These are phyloP conservation scores for Allantophomopsis lycopodina DNA, from an alignment of 2,329 filamentous ascomycete genomes.

Conservation along the genomic window DNA sequence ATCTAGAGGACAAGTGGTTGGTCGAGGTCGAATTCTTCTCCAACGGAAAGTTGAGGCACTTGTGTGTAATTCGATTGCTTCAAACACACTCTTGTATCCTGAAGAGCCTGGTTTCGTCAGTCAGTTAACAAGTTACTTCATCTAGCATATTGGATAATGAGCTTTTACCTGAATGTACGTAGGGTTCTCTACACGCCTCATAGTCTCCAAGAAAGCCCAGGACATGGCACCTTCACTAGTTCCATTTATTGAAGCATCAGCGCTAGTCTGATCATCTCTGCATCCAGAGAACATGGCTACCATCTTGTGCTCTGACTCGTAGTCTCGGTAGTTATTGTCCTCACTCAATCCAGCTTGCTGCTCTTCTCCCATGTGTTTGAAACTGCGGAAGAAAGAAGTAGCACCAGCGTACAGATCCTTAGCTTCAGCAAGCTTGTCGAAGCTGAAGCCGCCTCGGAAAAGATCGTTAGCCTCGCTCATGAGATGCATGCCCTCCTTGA, in stretches of 20 bases:
- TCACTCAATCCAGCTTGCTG: slow-evolving; percentile 27
- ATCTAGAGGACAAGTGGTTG: not conserved
- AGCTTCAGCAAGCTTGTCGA: slow-evolving; percentile 32
- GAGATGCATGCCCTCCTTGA: slow-evolving; percentile 34
- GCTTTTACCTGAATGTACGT: slow-evolving; percentile 20
- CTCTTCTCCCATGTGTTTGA: slow-evolving; percentile 30
- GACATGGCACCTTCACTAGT: slow-evolving; percentile 22
- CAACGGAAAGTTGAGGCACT: slow-evolving; percentile 17
- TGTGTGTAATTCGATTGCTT: slow-evolving; percentile 17
- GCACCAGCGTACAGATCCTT: slow-evolving; percentile 36
- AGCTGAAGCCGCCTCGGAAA: slow-evolving; percentile 32
- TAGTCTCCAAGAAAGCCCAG: slow-evolving; percentile 21
- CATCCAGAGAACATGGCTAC: slow-evolving; percentile 27
- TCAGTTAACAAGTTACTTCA: not conserved
- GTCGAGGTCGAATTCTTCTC: slow-evolving; percentile 7
- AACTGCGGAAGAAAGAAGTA: slow-evolving; percentile 35
- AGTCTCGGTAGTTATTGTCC: slow-evolving; percentile 28
- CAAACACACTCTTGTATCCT: slow-evolving; percentile 14
- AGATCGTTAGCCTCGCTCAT: slow-evolving; percentile 33
- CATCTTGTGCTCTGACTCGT: slow-evolving; percentile 22
- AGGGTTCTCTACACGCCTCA: slow-evolving; percentile 18
- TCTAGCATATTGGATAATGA: not conserved
- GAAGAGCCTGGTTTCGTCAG: slow-evolving; percentile 10
- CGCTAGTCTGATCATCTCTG: slow-evolving; percentile 24
- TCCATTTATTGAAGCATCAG: slow-evolving; percentile 23